A percentile compares a stretch with the other conserved stretches of the same genome.
phyloP scores from a whole-genome alignment of 345 rosid species.

The Rhizophora apiculata region DNA sequence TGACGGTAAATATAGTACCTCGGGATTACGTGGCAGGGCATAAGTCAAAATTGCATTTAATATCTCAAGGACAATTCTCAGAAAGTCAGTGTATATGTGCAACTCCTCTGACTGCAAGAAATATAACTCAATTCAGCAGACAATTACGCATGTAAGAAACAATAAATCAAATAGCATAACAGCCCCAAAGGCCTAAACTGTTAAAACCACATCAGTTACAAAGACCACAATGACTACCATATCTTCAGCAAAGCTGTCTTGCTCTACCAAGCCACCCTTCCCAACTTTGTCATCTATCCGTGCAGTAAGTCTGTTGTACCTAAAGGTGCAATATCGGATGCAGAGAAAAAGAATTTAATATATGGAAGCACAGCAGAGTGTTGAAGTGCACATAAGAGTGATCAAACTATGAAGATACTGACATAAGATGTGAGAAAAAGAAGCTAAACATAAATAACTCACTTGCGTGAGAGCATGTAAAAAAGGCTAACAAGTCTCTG shows the following conservation, averaged over 20 bases:
- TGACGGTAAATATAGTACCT: constrained; percentile 40
- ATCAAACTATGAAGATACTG: constrained; percentile 9
- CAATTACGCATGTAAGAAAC: not conserved
- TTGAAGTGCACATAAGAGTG: not conserved
- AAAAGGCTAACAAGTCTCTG: constrained; percentile 97
- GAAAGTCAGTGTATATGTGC: constrained; percentile 90
- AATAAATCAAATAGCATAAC: not conserved
- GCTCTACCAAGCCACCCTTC: constrained; percentile 48
- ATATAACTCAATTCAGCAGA: constrained; percentile 15
- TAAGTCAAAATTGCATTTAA: constrained; percentile 88
- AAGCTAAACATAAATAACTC: constrained; percentile 24
- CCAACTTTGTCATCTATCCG: constrained; percentile 52
- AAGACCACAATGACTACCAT: constrained; percentile 41
- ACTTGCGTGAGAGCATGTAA: constrained; percentile 96
- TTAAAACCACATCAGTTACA: not conserved
- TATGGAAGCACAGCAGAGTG: not conserved
- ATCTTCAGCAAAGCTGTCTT: constrained; percentile 61
- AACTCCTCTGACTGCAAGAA: constrained; percentile 71
- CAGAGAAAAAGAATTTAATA: constrained; percentile 1
- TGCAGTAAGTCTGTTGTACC: constrained; percentile 87
- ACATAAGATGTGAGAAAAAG: constrained; percentile 6
- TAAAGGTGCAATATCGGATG: constrained; percentile 25
- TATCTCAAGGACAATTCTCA: constrained; percentile 93
- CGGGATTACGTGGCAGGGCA: constrained; percentile 92
- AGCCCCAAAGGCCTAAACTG: too few relatives aligned